Evolutionary conservation across 352 stramenopile species (phyloP).

Genomic region (Elongisporangium anandrum): DNA sequence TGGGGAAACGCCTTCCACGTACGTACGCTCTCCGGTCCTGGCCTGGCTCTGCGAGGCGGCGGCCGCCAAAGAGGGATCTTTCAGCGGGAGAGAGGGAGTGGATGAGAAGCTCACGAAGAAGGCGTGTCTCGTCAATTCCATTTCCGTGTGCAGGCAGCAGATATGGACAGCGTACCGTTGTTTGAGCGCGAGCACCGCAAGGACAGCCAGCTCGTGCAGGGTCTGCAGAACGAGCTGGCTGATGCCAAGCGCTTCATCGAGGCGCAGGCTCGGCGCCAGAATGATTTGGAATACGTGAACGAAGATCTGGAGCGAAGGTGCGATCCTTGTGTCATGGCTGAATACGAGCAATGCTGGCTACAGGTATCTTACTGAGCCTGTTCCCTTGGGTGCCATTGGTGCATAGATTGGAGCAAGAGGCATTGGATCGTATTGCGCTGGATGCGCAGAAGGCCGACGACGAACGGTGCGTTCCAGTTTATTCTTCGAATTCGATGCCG

Average conservation of each 20-base stretch:
- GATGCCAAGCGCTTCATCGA: constrained; percentile 84
- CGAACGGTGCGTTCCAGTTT: constrained; percentile 47
- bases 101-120: constrained; percentile 4
- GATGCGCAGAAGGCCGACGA: constrained; percentile 80
- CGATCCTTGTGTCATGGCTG: no score
- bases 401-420: constrained; percentile 65
- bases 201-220: constrained; percentile 79
- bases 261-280: constrained; percentile 73
- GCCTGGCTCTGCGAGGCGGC: neutral
- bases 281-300: constrained; percentile 86
- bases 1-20: neutral
- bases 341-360: constrained; percentile 1
- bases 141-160: constrained; percentile 21
- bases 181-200: constrained; percentile 87
- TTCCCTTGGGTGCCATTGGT: neutral
- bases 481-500: constrained; percentile 1
- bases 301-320: constrained; percentile 78
- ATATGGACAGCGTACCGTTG: constrained; percentile 81
- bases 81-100: constrained; percentile 2
- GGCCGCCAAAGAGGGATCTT: neutral
- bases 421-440: constrained; percentile 77
- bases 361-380: neutral
- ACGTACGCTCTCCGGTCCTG: constrained; percentile 1
- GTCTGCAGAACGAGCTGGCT: constrained; percentile 77
- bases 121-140: constrained; percentile 1